Evolutionary conservation across 306 rosid species (phyloP), one percentile per base, ranked within the genome.

Genomic region (Delonix regia): DNA sequence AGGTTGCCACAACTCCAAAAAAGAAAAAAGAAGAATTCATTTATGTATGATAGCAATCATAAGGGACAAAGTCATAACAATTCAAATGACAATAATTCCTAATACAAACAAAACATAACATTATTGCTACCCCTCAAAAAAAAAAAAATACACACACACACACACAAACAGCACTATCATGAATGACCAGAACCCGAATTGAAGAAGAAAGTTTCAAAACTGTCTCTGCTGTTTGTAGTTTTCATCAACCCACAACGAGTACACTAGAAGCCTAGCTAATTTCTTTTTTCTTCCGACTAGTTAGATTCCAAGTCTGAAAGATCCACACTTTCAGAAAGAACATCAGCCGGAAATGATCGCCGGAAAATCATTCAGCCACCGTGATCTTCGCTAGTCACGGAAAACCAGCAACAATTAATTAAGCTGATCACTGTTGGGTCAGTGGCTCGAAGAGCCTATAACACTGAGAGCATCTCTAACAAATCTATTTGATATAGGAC

Each of bases 51-150:
- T 38, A 39, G 30, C 71, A 65, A 65, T 38, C 25, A 38, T 65
- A 39, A 25, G 13, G 30, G 77, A n/a, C 25, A 30, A 71, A 70
- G 30, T 53, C 22, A 5, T 21, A 34, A 39, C 33, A 19, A 39
- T 8, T 56, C 28, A 73, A 59, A 24, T 57, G 55, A 39, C 52
- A 60, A 59, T 60, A 18, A 61, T 51, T 10, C 64, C 41, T 5
- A 59, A 27, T 59, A 24, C 55, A 74, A 60, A 60, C 70, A 21
- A 75, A 75, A 62, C 48, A 45, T 45, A n/a, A n/a, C 59, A 71
- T 53, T 72, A 57, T 60, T 59, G 78, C 59, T 59, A 61, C 15
- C 59, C 52, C 47, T 4, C 34, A 57, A 74, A 28, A 47, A 9
- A 44, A 47, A 69, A 30, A n/a, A n/a, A n/a, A n/a, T n/a, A n/a